Evolutionary conservation across 805 yeast species (phyloP).

Genomic region (Starmerella cellae): DNA sequence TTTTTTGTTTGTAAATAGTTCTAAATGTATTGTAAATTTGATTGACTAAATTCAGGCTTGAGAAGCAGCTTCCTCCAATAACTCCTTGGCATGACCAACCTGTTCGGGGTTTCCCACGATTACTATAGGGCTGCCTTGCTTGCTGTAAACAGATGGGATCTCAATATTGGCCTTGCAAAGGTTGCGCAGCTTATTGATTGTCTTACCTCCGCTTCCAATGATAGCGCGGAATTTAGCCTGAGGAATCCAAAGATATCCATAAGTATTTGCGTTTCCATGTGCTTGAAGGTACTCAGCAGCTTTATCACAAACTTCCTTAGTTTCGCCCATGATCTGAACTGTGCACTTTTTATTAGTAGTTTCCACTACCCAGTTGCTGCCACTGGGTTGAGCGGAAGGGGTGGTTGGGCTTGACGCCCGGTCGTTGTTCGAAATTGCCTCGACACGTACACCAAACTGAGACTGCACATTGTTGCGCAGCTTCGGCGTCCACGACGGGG

Average conservation of each 20-base stretch:
- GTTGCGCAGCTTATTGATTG: conserved; percentile 47
- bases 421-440: neutral
- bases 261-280: conserved; percentile 35
- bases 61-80: conserved; percentile 5
- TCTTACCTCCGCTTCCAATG: conserved; percentile 66
- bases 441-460: conserved; percentile 2
- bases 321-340: conserved; percentile 35
- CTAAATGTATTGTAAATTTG: too few relatives aligned
- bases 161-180: conserved; percentile 29
- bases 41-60: neutral
- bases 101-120: conserved; percentile 8
- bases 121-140: conserved; percentile 2
- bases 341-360: neutral
- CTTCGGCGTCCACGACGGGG: conserved; percentile 36
- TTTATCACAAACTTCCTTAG: conserved; percentile 36
- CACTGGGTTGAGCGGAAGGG: conserved; percentile 1
- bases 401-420: neutral
- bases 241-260: conserved; percentile 53
- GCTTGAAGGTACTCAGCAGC: conserved; percentile 40
- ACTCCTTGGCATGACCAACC: conserved; percentile 13
- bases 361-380: neutral
- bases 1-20: too few relatives aligned
- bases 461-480: conserved; percentile 1
- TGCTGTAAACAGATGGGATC: conserved; percentile 8
- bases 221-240: conserved; percentile 25